Evolutionary conservation across 2,329 filamentous ascomycete genomes (phyloP).

Genomic region (Penicillium sp.): DNA sequence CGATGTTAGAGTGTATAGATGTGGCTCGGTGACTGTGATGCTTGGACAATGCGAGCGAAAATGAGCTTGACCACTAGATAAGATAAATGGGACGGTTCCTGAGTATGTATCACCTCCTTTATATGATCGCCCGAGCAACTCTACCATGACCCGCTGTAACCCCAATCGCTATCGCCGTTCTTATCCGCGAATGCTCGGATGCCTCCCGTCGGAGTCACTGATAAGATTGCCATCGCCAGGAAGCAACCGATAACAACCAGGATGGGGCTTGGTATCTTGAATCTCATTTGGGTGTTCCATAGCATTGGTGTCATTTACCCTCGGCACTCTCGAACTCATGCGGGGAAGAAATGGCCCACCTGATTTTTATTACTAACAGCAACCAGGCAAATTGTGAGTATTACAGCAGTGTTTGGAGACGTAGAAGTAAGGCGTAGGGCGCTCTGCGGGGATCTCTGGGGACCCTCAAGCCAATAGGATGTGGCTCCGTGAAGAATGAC

Average conservation of each 20-base stretch:
- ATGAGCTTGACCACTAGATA: neutral
- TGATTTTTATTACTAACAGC: neutral
- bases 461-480: conserved; percentile 5
- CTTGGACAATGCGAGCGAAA: neutral
- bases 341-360: conserved; percentile 1
- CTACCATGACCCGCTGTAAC: conserved; percentile 5
- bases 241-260: neutral
- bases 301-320: neutral
- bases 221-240: conserved; percentile 5
- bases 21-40: neutral
- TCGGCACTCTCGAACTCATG: neutral
- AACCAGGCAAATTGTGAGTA: neutral
- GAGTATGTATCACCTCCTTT: neutral
- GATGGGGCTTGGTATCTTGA: conserved; percentile 1
- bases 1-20: conserved; percentile 11
- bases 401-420: neutral
- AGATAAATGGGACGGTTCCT: neutral
- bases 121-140: neutral
- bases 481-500: conserved; percentile 4
- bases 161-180: conserved; percentile 6
- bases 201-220: conserved; percentile 3
- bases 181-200: conserved; percentile 17
- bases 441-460: neutral
- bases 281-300: neutral
- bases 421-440: neutral